Percentiles rank a stretch among this genome's conserved stretches.
Conservation (phyloP, 208 protist species). For the Leishmania gerbilli region DNA sequence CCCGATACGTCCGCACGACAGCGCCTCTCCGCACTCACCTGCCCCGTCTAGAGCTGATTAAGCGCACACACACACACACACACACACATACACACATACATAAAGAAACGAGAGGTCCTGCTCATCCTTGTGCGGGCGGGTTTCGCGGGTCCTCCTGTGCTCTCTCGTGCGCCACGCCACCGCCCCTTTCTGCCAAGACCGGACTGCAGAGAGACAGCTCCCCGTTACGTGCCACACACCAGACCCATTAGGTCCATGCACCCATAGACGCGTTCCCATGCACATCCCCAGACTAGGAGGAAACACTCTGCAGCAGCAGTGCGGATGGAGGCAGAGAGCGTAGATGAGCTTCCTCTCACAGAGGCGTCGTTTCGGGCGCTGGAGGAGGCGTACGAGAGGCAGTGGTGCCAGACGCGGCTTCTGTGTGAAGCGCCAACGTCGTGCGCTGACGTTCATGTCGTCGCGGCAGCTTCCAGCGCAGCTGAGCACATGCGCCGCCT, state of each 20-base stretch:
- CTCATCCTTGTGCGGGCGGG: background rate
- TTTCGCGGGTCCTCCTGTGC: background rate
- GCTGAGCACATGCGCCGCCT: constrained; percentile 12
- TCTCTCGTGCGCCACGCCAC: background rate
- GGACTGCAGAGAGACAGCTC: too few species aligned
- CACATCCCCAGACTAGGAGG: too few species aligned
- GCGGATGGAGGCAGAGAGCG: background rate
- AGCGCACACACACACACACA: background rate
- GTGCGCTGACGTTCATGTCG: background rate
- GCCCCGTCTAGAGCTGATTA: background rate
- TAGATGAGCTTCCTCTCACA: constrained; percentile 17
- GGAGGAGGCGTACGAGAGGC: constrained; percentile 24
- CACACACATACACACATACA: background rate
- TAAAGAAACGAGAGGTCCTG: background rate
- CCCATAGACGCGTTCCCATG: background rate
- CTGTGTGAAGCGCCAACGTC: background rate
- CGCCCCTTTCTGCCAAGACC: background rate
- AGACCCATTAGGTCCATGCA: background rate
- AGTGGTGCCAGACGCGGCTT: constrained; percentile 3
- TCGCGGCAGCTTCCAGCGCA: constrained; percentile 7
- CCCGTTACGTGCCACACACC: background rate
- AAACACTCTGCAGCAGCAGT: background rate
- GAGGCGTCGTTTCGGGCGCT: constrained; percentile 22
- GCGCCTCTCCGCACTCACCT: background rate
- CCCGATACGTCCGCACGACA: background rate